Percentiles rank a stretch among this genome's conserved stretches.
phyloP scores from a whole-genome alignment of 2,329 filamentous ascomycete species.

The Cladophialophora bantiana region DNA sequence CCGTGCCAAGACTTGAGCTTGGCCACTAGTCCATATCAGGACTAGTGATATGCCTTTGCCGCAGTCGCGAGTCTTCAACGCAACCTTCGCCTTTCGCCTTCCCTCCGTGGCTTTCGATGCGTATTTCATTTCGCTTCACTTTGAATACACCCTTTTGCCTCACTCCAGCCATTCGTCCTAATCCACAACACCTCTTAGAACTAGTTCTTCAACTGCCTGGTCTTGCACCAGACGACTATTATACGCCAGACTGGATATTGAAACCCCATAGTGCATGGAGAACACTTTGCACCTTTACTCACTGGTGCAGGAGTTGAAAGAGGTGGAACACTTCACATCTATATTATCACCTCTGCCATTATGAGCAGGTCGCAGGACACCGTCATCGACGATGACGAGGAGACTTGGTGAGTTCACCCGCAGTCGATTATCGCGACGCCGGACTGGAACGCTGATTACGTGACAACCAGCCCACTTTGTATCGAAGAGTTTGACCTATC shows the following conservation, averaged over 20 bases:
- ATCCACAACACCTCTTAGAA: background rate
- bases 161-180: slow-evolving; percentile 5
- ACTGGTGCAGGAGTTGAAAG: slow-evolving; percentile 39
- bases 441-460: slow-evolving; percentile 35
- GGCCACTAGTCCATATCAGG: background rate
- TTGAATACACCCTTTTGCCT: slow-evolving; percentile 7
- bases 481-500: slow-evolving; percentile 99
- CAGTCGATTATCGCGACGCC: background rate
- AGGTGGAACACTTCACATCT: slow-evolving; percentile 31
- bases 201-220: background rate
- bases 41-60: slow-evolving; percentile 8
- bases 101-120: slow-evolving; percentile 24
- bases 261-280: slow-evolving; percentile 39
- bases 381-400: slow-evolving; percentile 59
- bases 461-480: slow-evolving; percentile 78
- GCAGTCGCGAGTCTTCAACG: slow-evolving; percentile 18
- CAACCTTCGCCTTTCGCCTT: slow-evolving; percentile 29
- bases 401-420: slow-evolving; percentile 51
- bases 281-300: slow-evolving; percentile 26
- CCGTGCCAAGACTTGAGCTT: background rate
- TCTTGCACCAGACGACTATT: background rate
- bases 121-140: slow-evolving; percentile 15
- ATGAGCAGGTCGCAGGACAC: slow-evolving; percentile 57
- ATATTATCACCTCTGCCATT: slow-evolving; percentile 41
- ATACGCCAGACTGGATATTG: background rate